Evolutionary conservation across 1,284 basidiomycete genomes (phyloP).

Genomic region (Sutorius eximius): DNA sequence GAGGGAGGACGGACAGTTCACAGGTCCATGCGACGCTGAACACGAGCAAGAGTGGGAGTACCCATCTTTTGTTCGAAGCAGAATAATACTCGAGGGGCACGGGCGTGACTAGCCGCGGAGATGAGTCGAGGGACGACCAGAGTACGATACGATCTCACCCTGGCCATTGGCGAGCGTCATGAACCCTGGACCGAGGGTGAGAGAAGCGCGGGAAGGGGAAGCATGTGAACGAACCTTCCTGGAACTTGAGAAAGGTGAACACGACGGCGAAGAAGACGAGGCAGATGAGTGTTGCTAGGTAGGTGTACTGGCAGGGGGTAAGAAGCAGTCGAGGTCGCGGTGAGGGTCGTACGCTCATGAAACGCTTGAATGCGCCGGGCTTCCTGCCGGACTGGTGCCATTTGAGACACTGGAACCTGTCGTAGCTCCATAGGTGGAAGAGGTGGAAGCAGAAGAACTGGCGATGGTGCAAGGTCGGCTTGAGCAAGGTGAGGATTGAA

Average conservation of each 20-base stretch:
- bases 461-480: background rate
- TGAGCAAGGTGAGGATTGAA: background rate
- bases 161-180: slow-evolving; percentile 35
- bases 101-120: slow-evolving; percentile 47
- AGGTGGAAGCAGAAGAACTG: slow-evolving; percentile 68
- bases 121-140: slow-evolving; percentile 13
- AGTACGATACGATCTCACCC: slow-evolving; percentile 37
- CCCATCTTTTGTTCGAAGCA: slow-evolving; percentile 45
- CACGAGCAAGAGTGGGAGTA: slow-evolving; percentile 66
- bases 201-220: background rate
- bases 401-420: slow-evolving; percentile 66
- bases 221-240: slow-evolving; percentile 51
- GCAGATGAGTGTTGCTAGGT: slow-evolving; percentile 61
- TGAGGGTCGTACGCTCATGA: slow-evolving; percentile 68
- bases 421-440: slow-evolving; percentile 71
- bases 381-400: slow-evolving; percentile 67
- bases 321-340: background rate
- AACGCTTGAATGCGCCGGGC: slow-evolving; percentile 74
- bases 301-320: slow-evolving; percentile 59
- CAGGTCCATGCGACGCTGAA: slow-evolving; percentile 70
- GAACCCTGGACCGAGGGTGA: slow-evolving; percentile 40
- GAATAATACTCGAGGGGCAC: slow-evolving; percentile 53
- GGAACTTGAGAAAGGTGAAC: slow-evolving; percentile 63
- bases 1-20: slow-evolving; percentile 55
- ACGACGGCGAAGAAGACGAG: slow-evolving; percentile 60